Evolutionary conservation across 2,329 filamentous ascomycete genomes (phyloP).

Genomic region (Cordyceps militaris): DNA sequence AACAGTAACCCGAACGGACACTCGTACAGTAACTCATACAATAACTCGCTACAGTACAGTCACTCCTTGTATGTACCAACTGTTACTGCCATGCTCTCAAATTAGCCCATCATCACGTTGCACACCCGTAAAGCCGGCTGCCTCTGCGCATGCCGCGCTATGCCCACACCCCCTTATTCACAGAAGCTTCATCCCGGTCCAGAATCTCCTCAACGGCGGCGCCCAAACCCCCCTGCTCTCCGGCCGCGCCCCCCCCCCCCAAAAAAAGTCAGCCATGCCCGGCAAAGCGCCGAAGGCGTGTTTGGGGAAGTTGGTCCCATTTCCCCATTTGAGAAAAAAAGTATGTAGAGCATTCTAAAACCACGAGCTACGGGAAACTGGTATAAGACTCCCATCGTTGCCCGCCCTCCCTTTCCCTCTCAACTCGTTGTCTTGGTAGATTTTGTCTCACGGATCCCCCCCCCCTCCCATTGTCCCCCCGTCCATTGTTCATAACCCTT

Average conservation of each 20-base stretch:
- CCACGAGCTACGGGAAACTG: no score
- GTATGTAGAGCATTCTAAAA: not conserved
- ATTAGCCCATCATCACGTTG: no score
- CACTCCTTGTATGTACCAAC: no score
- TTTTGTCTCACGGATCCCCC: slow-evolving; percentile 8
- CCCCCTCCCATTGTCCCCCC: no score
- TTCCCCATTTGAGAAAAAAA: slow-evolving; percentile 1
- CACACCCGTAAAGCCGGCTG: no score
- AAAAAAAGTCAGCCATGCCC: slow-evolving; percentile 8
- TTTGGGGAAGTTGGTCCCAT: slow-evolving; percentile 4
- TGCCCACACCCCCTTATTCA: not conserved
- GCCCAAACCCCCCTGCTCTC: slow-evolving; percentile 6
- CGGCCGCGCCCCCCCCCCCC: not conserved
- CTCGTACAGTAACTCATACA: no score
- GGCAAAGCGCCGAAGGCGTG: slow-evolving; percentile 11
- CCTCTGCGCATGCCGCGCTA: no score
- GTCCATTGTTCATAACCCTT: not conserved
- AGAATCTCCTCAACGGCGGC: slow-evolving; percentile 7
- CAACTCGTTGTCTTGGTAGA: not conserved
- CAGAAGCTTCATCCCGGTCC: slow-evolving; percentile 2
- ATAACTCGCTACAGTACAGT: no score
- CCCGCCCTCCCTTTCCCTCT: not conserved
- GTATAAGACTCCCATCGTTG: slow-evolving; percentile 8
- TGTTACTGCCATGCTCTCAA: no score
- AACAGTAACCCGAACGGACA: no score